phyloP scores from a whole-genome alignment of 1,139 yeast genomes.

The Saccharomyces pastorianus region DNA sequence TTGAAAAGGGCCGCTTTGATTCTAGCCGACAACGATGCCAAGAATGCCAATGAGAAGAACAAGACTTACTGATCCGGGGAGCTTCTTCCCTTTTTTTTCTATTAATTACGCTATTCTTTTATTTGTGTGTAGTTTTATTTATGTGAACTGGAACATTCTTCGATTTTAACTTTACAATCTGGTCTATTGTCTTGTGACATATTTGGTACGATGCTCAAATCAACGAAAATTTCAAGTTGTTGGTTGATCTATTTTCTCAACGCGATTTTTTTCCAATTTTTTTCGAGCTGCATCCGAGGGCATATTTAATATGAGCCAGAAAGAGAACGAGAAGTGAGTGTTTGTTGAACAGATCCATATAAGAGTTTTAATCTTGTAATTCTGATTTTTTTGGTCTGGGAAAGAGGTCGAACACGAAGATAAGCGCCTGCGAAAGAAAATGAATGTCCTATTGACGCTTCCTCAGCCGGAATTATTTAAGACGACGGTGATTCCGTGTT shows the following conservation, averaged over 20 bases:
- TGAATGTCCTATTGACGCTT: conserved; percentile 14
- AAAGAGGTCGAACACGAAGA: neutral
- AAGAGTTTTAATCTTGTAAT: too few species aligned
- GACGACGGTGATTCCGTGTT: conserved; percentile 12
- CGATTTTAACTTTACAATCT: neutral
- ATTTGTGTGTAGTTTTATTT: neutral
- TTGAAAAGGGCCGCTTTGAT: conserved; percentile 75
- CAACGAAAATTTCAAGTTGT: neutral
- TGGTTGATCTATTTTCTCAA: neutral
- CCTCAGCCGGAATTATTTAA: conserved; percentile 13
- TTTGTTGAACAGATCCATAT: neutral
- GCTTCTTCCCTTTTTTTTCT: neutral
- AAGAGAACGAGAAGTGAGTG: neutral
- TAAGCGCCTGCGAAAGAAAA: conserved; percentile 9
- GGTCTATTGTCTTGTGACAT: neutral
- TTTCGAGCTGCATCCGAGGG: neutral
- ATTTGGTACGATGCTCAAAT: neutral
- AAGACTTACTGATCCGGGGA: neutral
- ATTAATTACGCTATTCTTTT: neutral
- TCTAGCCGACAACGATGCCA: conserved; percentile 76
- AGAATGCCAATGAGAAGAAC: conserved; percentile 34
- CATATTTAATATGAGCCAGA: neutral
- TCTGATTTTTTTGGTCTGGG: neutral
- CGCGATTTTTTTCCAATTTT: neutral
- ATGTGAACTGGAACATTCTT: neutral